Percentiles rank a stretch among this genome's conserved stretches.
These are phyloP conservation scores for Arabidopsis thaliana DNA, from an alignment of 345 rosid species.

Conservation along the genomic window DNA sequence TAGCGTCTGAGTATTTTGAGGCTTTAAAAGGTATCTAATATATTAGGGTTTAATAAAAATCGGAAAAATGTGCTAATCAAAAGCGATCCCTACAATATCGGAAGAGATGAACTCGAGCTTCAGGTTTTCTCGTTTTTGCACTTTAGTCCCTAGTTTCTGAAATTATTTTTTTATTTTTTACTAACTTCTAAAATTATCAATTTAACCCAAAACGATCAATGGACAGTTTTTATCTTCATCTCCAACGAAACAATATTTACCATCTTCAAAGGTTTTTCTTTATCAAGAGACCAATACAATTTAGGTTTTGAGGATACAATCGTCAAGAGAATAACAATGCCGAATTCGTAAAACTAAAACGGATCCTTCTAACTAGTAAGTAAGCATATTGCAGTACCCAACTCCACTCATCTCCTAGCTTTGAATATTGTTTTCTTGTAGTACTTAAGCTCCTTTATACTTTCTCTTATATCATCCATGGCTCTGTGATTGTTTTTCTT, in stretches of 20 bases:
- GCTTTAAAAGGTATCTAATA: not conserved
- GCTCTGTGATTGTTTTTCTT: constrained; percentile 83
- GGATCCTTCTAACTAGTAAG: constrained; percentile 7
- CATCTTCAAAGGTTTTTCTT: not conserved
- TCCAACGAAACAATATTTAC: not conserved
- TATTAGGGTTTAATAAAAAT: not conserved
- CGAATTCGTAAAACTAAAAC: constrained; percentile 3
- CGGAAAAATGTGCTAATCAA: not conserved
- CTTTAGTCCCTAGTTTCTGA: not conserved
- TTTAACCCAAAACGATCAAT: not conserved
- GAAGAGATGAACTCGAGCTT: constrained; percentile 8
- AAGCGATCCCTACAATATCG: not conserved
- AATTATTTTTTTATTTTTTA: not conserved
- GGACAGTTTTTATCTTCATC: not conserved
- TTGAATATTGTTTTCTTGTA: constrained; percentile 79
- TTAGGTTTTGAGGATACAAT: constrained; percentile 1
- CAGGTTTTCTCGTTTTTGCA: not conserved
- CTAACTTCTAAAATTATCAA: not conserved
- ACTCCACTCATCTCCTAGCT: constrained; percentile 50
- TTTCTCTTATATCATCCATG: constrained; percentile 87
- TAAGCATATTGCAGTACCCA: not conserved
- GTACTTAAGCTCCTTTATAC: constrained; percentile 77
- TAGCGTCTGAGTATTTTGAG: not conserved
- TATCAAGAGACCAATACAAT: not conserved
- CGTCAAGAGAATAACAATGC: not conserved